These are phyloP conservation scores for Russula earlei DNA, from an alignment of 768 basidiomycete genomes.

Conservation along the genomic window DNA sequence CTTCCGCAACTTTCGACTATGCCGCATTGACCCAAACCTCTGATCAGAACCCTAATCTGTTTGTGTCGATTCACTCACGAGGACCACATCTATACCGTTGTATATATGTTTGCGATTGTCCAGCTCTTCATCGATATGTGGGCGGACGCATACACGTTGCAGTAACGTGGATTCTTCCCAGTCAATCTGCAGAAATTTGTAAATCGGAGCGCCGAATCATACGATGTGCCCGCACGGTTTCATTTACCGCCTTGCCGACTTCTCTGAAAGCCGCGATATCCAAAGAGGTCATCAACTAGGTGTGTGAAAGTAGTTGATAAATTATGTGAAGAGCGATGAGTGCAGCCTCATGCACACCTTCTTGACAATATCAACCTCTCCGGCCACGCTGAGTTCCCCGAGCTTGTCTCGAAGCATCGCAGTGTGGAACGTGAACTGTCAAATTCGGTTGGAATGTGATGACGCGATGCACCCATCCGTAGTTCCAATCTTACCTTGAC, in stretches of 20 bases:
- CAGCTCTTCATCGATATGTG: conserved; percentile 72
- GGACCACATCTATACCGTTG: conserved; percentile 70
- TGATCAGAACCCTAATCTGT: background rate
- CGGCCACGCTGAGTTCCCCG: conserved; percentile 47
- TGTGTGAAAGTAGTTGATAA: background rate
- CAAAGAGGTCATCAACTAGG: conserved; percentile 47
- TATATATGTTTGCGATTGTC: conserved; percentile 81
- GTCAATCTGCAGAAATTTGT: conserved; percentile 54
- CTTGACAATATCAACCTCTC: conserved; percentile 46
- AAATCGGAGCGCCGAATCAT: background rate
- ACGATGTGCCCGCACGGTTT: conserved; percentile 38
- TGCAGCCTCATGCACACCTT: conserved; percentile 36
- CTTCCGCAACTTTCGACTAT: conserved; percentile 69
- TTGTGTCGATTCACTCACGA: conserved; percentile 39
- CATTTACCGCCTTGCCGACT: conserved; percentile 60
- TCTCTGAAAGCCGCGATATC: conserved; percentile 57
- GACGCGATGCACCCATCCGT: background rate
- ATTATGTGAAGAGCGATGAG: background rate
- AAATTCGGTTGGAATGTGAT: background rate
- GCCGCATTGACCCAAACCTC: conserved; percentile 2
- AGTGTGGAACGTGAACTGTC: conserved; percentile 68
- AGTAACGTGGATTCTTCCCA: conserved; percentile 79
- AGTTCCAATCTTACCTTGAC: conserved; percentile 44
- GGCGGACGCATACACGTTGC: conserved; percentile 63
- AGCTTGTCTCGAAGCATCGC: conserved; percentile 67